These are phyloP conservation scores for Gymnopilus dilepis DNA, from an alignment of 768 basidiomycete genomes.

Conservation along the genomic window DNA sequence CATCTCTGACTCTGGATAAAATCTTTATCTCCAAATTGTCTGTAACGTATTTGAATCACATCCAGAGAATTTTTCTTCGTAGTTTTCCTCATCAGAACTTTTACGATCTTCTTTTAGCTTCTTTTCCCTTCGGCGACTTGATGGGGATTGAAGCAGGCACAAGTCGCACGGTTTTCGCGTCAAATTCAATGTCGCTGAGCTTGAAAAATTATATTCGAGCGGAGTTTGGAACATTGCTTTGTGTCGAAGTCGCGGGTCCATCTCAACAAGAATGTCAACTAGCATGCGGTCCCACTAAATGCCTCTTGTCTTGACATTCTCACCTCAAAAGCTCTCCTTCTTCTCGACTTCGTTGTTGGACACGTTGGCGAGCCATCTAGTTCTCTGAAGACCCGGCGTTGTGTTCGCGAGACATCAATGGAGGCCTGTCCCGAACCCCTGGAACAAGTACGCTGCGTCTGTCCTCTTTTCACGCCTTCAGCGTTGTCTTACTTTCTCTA, in stretches of 20 bases:
- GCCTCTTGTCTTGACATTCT: slow-evolving; percentile 1
- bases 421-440: slow-evolving; percentile 35
- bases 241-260: not conserved
- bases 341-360: not conserved
- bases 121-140: not conserved
- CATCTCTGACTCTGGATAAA: not conserved
- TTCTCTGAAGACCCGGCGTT: not conserved
- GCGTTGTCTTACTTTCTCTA: not conserved
- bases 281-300: slow-evolving; percentile 2
- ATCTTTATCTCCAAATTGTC: not conserved
- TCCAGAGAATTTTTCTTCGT: too few species aligned
- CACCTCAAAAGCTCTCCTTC: slow-evolving; percentile 1
- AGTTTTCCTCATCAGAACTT: not conserved
- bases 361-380: slow-evolving; percentile 1
- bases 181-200: not conserved
- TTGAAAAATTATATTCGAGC: not conserved
- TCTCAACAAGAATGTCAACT: slow-evolving; percentile 5
- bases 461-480: not conserved
- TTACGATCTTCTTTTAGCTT: not conserved
- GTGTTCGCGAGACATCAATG: slow-evolving; percentile 15
- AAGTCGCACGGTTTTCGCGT: not conserved
- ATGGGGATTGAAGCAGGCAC: not conserved
- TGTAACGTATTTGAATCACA: too few species aligned
- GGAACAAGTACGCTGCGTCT: slow-evolving; percentile 32
- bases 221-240: not conserved